These are phyloP conservation scores for Globisporangium perplexum DNA, from an alignment of 352 stramenopile species.

Conservation along the genomic window DNA sequence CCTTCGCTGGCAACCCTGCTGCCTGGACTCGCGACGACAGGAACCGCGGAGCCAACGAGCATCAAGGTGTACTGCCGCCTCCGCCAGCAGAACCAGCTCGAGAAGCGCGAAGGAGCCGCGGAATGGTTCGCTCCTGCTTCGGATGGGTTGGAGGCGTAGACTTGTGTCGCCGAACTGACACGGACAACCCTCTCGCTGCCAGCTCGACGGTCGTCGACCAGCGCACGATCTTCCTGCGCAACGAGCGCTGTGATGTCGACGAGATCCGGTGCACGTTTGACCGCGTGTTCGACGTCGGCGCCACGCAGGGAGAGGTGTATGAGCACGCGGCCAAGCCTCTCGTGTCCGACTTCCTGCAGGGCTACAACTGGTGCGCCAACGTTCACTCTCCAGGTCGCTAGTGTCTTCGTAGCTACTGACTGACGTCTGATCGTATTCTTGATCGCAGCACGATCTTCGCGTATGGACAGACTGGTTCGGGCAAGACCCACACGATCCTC, in stretches of 20 bases:
- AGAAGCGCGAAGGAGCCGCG: conserved; percentile 51
- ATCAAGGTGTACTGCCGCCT: conserved; percentile 81
- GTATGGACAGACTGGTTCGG: conserved; percentile 46
- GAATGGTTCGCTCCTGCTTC: conserved; percentile 34
- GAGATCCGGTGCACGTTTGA: conserved; percentile 75
- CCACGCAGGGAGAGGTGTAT: conserved; percentile 67
- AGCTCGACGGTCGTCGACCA: conserved; percentile 56
- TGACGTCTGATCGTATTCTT: too few species aligned
- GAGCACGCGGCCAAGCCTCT: conserved; percentile 59
- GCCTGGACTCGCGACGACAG: background rate
- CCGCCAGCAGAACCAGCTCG: conserved; percentile 67
- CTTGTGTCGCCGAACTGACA: background rate
- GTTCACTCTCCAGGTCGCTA: background rate
- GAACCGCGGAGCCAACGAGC: conserved; percentile 15
- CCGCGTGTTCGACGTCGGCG: conserved; percentile 51
- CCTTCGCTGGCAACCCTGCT: conserved; percentile 1
- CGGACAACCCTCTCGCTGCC: background rate
- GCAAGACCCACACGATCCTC: conserved; percentile 70
- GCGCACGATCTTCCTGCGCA: conserved; percentile 53
- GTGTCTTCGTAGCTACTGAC: too few species aligned
- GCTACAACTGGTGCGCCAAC: conserved; percentile 63
- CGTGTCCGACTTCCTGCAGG: conserved; percentile 58
- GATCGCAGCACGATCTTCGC: conserved; percentile 41
- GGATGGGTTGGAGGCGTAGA: background rate
- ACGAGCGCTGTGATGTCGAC: conserved; percentile 65